Evolutionary conservation across 2,329 filamentous ascomycete species (phyloP), one percentile per base, ranked within the genome.

Genomic region (Penicillium sp.): DNA sequence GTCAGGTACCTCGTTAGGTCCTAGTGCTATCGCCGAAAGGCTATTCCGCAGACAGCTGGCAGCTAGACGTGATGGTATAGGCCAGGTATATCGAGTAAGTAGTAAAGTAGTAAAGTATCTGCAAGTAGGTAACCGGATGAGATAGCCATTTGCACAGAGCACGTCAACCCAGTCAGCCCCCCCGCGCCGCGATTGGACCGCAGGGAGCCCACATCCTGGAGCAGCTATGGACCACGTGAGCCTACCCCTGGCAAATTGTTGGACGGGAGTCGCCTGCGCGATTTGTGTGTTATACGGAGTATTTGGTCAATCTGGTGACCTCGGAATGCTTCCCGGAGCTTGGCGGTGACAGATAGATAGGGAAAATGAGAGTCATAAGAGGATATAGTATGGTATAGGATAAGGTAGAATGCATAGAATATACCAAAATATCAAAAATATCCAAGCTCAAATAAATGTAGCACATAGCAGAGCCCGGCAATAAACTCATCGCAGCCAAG

Each of bases 211-310:
- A 40, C 16, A 49, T 43, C 18, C 16, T 32, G 14, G 48, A 42
- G 8, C 39, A 38, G 44, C 49, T 39, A 29, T 36, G 43, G 9
- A 50, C 46, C 51, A 54, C 51, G 51, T 54, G 51, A 54, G 51
- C 6, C 51, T 54, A 32, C 48, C 40, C 40, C 51, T 54, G 51
- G 18, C 39, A 43, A 39, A 44, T 34, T 38, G 51, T 52, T 52
- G 49, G 49, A 27, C 9, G 10, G 11, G 51, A 47, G 43, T 54
- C 52, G 50, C 46, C 47, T 54, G 52, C 47, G 52, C 43, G 27
- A 55, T 45, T 55, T 51, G 43, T 24, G 34, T 21, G n/a, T 21
- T 4, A 22, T 27, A 6, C 29, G 21, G 5, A 11, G n/a, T 36
- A 4, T 31, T 47, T 16, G 2, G 21, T 13, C 27, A n/a, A 21